phyloP scores from a whole-genome alignment of 2,329 filamentous ascomycete genomes.

The Cordyceps fumosorosea region DNA sequence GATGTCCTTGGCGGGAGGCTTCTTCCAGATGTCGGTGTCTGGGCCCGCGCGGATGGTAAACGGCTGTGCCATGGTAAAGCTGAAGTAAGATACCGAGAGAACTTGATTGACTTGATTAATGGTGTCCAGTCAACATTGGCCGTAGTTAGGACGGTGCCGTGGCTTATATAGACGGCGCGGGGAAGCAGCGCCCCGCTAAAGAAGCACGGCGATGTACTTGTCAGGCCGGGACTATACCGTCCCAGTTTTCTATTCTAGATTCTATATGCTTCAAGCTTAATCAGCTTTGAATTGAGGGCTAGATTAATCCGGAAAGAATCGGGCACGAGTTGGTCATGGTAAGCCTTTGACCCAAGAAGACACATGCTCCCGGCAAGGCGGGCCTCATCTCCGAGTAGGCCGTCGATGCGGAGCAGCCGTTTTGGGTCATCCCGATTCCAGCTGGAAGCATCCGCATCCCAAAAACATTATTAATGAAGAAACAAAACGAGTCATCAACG shows the following conservation, averaged over 20 bases:
- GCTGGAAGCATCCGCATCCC: background rate
- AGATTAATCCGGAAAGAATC: background rate
- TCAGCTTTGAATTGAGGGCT: background rate
- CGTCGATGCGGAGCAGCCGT: background rate
- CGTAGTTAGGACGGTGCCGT: background rate
- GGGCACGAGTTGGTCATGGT: background rate
- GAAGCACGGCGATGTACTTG: background rate
- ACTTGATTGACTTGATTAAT: background rate
- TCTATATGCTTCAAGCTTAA: background rate
- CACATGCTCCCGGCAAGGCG: background rate
- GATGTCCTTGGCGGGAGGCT: conserved; percentile 57
- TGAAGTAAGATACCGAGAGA: background rate
- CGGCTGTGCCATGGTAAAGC: background rate
- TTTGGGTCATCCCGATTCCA: background rate
- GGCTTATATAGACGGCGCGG: conserved; percentile 10
- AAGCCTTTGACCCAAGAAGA: background rate
- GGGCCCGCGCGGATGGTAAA: conserved; percentile 52
- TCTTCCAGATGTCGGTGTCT: conserved; percentile 71
- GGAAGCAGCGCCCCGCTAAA: background rate
- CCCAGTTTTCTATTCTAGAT: background rate
- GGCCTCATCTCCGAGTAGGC: conserved; percentile 2
- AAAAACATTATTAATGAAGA: background rate
- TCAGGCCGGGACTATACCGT: background rate
- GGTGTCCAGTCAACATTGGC: background rate
- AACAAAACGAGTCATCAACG: background rate